Evolutionary conservation across 257 asterid species (phyloP), one percentile per base, ranked within the genome.

Genomic region (Penstemon newberryi): DNA sequence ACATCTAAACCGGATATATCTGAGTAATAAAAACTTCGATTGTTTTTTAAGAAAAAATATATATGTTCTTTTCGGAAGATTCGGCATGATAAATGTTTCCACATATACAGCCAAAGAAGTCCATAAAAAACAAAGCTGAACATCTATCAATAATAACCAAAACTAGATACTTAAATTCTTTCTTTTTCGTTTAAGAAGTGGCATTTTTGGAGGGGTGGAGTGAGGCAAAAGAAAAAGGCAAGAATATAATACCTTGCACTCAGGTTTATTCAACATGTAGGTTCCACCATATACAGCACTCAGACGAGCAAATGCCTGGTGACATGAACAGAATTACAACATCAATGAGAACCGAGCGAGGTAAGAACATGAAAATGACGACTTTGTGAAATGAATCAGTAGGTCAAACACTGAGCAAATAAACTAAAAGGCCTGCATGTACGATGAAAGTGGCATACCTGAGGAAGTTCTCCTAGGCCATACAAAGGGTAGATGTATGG

Each of bases 281-380:
- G 98, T 92, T 80, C 98, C 98, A 73, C 98, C 98, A 79, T 89
- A 92, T 56, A 92, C 98, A 69, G 98, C 98, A 85, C 98, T 92
- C 18, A 92, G 80, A 58, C 98, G 96, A 78, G 98, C 98, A 80
- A 92, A 92, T 72, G 93, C 98, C 98, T 92, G 75, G 73, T 52
- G 60, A 72, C 18, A 77, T 39, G 56, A 70, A 63, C 5, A 53
- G 18, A 66, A 46, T 10, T 56, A 47, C 39, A 56, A 41, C 15
- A 61, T 55, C 61, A 77, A 45, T 57, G 39, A 65, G 50, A 42
- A 33, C 43, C 8, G 8, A 12, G 41, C 65, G 50, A n/a, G 45
- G 33, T 65, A 49, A 65, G 36, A 65, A 8, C 54, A 15, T 8
- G 56, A 12, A 46, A 36, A 12, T 12, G 44, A 69, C 11, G 60